Evolutionary conservation across 768 basidiomycete genomes (phyloP).

Genomic region (Xerocomellus dryophilus): DNA sequence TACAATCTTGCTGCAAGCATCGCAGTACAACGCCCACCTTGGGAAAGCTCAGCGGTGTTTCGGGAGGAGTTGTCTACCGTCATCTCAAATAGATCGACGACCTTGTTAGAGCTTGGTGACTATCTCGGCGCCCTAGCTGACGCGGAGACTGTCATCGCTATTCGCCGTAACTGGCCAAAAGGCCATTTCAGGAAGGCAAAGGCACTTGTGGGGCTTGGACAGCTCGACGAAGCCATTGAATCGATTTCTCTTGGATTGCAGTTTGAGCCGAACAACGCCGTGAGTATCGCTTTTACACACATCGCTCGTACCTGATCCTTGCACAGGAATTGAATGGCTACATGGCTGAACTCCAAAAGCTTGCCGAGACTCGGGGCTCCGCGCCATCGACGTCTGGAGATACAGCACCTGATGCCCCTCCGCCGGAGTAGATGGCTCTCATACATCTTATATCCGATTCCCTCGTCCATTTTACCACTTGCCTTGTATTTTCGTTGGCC

Average conservation of each 20-base stretch:
- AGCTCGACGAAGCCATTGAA: conserved; percentile 73
- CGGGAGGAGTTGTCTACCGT: conserved; percentile 90
- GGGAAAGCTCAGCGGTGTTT: conserved; percentile 80
- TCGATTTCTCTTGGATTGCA: conserved; percentile 80
- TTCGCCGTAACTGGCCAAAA: conserved; percentile 90
- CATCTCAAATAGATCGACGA: conserved; percentile 88
- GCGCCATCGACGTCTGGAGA: background rate
- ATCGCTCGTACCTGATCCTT: conserved; percentile 6
- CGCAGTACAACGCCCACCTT: conserved; percentile 79
- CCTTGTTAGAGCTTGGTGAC: conserved; percentile 75
- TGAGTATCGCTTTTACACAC: conserved; percentile 26
- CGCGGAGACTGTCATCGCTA: conserved; percentile 82
- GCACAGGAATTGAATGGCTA: conserved; percentile 32
- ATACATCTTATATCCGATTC: background rate
- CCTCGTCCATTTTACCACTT: background rate
- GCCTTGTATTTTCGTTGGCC: conserved; percentile 5
- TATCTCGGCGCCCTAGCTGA: conserved; percentile 78
- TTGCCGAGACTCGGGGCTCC: conserved; percentile 14
- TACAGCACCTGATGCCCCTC: background rate
- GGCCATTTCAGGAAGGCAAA: conserved; percentile 95
- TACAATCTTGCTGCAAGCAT: conserved; percentile 78
- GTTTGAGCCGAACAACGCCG: conserved; percentile 71
- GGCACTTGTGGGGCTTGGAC: conserved; percentile 72
- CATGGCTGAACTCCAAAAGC: conserved; percentile 30
- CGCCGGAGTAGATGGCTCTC: conserved; percentile 13